phyloP scores from a whole-genome alignment of 306 rosid genomes.

The Astragalus glycyphyllos region DNA sequence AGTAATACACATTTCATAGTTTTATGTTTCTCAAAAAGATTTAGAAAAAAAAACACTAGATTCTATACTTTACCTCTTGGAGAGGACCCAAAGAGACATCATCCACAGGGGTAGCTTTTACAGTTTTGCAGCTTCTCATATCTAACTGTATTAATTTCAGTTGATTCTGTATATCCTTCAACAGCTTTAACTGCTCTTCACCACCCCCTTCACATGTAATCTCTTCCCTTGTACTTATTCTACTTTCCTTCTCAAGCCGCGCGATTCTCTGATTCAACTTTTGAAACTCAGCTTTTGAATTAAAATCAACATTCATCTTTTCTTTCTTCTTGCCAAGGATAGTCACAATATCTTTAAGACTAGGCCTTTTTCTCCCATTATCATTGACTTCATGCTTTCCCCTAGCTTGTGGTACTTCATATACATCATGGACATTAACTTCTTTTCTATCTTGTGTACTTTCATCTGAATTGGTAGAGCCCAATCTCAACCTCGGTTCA shows the following conservation, averaged over 20 bases:
- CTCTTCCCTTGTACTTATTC: slow-evolving; percentile 55
- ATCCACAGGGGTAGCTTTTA: slow-evolving; percentile 46
- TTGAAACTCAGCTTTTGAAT: slow-evolving; percentile 51
- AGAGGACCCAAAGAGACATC: slow-evolving; percentile 50
- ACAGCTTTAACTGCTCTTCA: slow-evolving; percentile 67
- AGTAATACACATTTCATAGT: not conserved
- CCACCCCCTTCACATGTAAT: slow-evolving; percentile 55
- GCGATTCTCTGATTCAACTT: slow-evolving; percentile 56
- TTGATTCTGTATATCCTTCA: slow-evolving; percentile 70
- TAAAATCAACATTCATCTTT: slow-evolving; percentile 41
- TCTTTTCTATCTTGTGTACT: slow-evolving; percentile 34
- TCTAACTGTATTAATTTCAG: slow-evolving; percentile 64
- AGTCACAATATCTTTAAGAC: slow-evolving; percentile 30
- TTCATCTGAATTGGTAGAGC: slow-evolving; percentile 22
- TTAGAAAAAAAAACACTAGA: not conserved
- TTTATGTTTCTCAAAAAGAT: not conserved
- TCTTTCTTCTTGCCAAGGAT: slow-evolving; percentile 42
- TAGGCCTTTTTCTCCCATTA: slow-evolving; percentile 27
- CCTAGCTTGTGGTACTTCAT: slow-evolving; percentile 61
- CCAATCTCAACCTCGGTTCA: slow-evolving; percentile 32
- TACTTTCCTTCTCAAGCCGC: slow-evolving; percentile 61
- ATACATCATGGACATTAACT: slow-evolving; percentile 63
- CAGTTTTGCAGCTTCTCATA: slow-evolving; percentile 52
- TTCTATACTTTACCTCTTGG: slow-evolving; percentile 62
- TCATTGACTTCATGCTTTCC: slow-evolving; percentile 41